Evolutionary conservation across 441 rosid species (phyloP).

Genomic region (Brassica balearica): DNA sequence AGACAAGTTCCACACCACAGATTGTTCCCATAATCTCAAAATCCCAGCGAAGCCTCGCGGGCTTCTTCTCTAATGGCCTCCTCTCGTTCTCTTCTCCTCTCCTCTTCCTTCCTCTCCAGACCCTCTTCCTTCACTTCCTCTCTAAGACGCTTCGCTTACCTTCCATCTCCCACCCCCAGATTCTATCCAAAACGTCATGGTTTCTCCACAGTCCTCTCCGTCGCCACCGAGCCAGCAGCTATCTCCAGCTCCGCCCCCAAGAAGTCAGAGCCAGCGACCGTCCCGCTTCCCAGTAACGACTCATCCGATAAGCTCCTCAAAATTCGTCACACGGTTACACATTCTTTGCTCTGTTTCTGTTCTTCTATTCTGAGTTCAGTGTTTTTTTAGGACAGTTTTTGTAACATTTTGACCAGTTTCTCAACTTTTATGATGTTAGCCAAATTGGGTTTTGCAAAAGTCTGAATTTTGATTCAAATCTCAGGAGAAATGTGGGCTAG

Average conservation of each 20-base stretch:
- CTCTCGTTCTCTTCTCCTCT: slow-evolving; percentile 47
- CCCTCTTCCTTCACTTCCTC: slow-evolving; percentile 48
- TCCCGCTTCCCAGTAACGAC: slow-evolving; percentile 70
- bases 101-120: slow-evolving; percentile 47
- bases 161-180: slow-evolving; percentile 32
- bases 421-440: not conserved
- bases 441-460: slow-evolving; percentile 6
- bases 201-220: slow-evolving; percentile 47
- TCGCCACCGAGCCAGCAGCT: slow-evolving; percentile 51
- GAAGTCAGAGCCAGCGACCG: slow-evolving; percentile 40
- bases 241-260: slow-evolving; percentile 43
- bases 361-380: not conserved
- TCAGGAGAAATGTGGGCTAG: not conserved
- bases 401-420: not conserved
- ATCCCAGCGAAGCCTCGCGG: slow-evolving; percentile 27
- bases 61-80: slow-evolving; percentile 49
- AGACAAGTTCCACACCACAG: slow-evolving; percentile 36
- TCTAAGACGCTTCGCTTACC: slow-evolving; percentile 47
- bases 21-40: slow-evolving; percentile 18
- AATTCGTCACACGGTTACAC: slow-evolving; percentile 68
- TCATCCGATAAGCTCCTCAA: slow-evolving; percentile 68
- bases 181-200: slow-evolving; percentile 41
- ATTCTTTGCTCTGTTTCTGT: slow-evolving; percentile 14
- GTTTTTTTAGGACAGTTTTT: not conserved
- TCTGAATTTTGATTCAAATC: slow-evolving; percentile 19